These are phyloP conservation scores for Vitis hybrid DNA, from an alignment of 177 flowering plant genomes.

Conservation along the genomic window DNA sequence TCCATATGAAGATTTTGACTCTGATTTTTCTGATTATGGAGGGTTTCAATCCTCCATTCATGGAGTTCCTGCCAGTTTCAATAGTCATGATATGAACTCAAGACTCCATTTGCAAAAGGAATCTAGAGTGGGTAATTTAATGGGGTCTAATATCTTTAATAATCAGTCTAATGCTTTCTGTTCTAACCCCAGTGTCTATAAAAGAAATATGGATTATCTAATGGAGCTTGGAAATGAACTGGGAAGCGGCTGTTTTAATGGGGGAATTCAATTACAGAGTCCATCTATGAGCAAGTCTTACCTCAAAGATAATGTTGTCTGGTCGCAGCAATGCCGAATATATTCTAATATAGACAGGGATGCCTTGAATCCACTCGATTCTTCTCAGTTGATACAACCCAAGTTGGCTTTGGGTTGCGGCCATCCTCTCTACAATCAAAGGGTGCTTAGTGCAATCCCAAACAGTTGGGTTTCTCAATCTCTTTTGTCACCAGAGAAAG, in stretches of 20 bases:
- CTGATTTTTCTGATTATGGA: conserved; percentile 19
- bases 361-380: conserved; percentile 15
- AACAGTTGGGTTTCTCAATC: conserved; percentile 18
- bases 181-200: conserved; percentile 3
- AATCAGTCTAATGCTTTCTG: conserved; percentile 10
- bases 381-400: conserved; percentile 14
- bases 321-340: conserved; percentile 14
- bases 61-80: conserved; percentile 3
- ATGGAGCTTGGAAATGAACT: conserved; percentile 13
- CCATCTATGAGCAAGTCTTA: conserved; percentile 12
- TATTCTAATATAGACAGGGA: conserved; percentile 13
- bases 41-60: conserved; percentile 5
- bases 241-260: neutral
- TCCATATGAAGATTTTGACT: conserved; percentile 11
- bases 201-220: neutral
- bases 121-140: conserved; percentile 6
- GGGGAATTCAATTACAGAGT: conserved; percentile 3
- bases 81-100: conserved; percentile 8
- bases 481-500: conserved; percentile 2
- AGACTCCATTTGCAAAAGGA: conserved; percentile 3
- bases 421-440: conserved; percentile 5
- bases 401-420: conserved; percentile 13
- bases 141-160: neutral
- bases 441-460: conserved; percentile 14
- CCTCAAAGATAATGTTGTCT: conserved; percentile 10